Evolutionary conservation across 352 stramenopile genomes (phyloP).

Genomic region (Lagenidium giganteum): DNA sequence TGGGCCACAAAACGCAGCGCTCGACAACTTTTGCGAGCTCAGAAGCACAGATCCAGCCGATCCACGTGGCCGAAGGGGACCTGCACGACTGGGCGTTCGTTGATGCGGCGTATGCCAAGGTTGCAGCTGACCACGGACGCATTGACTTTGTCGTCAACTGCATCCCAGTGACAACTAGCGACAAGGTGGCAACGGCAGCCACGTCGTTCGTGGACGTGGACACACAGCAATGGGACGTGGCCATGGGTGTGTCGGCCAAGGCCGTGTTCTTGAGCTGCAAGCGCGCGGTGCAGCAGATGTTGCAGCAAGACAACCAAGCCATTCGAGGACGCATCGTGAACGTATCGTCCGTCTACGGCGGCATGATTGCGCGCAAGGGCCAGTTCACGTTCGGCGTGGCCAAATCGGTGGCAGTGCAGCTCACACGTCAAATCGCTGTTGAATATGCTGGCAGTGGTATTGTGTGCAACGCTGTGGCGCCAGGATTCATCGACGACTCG

Average conservation of each 20-base stretch:
- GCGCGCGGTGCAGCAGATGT: constrained; percentile 52
- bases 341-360: constrained; percentile 45
- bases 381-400: constrained; percentile 62
- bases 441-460: constrained; percentile 58
- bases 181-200: constrained; percentile 23
- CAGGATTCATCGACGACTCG: constrained; percentile 60
- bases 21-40: constrained; percentile 18
- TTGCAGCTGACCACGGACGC: constrained; percentile 42
- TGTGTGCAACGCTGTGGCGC: constrained; percentile 56
- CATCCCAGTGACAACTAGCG: constrained; percentile 25
- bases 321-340: constrained; percentile 65
- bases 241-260: constrained; percentile 58
- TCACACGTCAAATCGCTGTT: constrained; percentile 55
- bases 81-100: constrained; percentile 49
- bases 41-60: constrained; percentile 30
- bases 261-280: constrained; percentile 68
- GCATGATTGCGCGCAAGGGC: constrained; percentile 48
- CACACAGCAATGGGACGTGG: constrained; percentile 42
- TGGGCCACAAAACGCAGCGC: constrained; percentile 25
- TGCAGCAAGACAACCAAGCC: constrained; percentile 45
- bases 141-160: constrained; percentile 79
- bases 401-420: constrained; percentile 60
- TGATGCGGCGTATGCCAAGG: constrained; percentile 29
- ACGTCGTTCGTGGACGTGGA: constrained; percentile 43
- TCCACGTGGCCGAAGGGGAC: constrained; percentile 26